Percentiles rank a stretch among this genome's conserved stretches.
Conservation (phyloP, 2,329 filamentous ascomycete species). For the Xylariales sp. region DNA sequence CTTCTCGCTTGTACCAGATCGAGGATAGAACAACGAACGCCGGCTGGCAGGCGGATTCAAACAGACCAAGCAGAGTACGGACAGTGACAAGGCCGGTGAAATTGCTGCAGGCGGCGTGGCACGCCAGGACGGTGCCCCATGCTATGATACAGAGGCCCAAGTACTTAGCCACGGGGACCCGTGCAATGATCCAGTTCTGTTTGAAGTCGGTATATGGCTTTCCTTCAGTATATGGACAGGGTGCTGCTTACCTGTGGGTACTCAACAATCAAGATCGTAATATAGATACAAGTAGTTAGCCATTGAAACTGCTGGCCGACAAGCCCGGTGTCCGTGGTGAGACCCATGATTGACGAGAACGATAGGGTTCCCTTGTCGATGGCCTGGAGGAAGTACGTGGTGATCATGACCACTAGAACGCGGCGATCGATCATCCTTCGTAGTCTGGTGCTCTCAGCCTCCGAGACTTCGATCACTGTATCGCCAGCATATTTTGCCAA, state of each 20-base stretch:
- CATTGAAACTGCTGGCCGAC: slow-evolving; percentile 56
- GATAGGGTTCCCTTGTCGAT: slow-evolving; percentile 64
- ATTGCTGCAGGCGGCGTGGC: slow-evolving; percentile 56
- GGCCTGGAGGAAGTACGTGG: slow-evolving; percentile 68
- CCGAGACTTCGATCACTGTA: slow-evolving; percentile 50
- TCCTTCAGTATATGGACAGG: too few relatives aligned
- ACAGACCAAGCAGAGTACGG: slow-evolving; percentile 64
- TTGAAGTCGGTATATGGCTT: too few relatives aligned
- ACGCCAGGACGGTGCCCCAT: slow-evolving; percentile 58
- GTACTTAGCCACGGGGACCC: slow-evolving; percentile 64
- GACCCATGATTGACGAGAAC: slow-evolving; percentile 61
- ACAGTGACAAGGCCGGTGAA: slow-evolving; percentile 57
- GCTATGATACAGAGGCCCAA: slow-evolving; percentile 58
- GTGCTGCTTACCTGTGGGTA: slow-evolving; percentile 64
- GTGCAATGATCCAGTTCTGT: slow-evolving; percentile 49
- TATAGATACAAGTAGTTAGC: slow-evolving; percentile 72
- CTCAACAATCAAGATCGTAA: slow-evolving; percentile 65
- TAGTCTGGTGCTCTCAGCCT: slow-evolving; percentile 56
- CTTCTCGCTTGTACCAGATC: slow-evolving; percentile 68
- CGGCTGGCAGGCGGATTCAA: slow-evolving; percentile 66
- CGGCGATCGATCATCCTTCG: slow-evolving; percentile 62
- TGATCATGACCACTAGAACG: slow-evolving; percentile 65
- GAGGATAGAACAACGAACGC: slow-evolving; percentile 61
- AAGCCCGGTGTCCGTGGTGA: slow-evolving; percentile 47
- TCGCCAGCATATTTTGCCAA: slow-evolving; percentile 63